Evolutionary conservation across 371 early-diverging fungal genomes (phyloP), one percentile per base, ranked within the genome.

Genomic region (Circinella minor): DNA sequence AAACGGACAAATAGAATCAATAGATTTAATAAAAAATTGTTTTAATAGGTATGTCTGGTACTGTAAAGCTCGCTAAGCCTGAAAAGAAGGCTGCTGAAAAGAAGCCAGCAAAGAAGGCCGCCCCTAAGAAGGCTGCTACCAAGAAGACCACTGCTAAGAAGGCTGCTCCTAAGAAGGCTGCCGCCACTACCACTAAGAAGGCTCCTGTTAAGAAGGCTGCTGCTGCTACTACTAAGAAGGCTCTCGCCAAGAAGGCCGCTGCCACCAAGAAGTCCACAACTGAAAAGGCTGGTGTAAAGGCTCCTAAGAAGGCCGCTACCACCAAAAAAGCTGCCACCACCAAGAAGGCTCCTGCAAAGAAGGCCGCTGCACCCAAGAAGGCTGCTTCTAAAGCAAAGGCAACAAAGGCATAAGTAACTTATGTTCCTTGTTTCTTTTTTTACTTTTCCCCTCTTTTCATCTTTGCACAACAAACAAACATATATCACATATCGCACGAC

Each of bases 51-150:
- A 81, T 85, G 71, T 86, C 86, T 69, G 91, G 92, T 60, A 86
- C 90, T 55, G 83, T 92, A 70, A 93, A 92, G 82, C 79, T 94
- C 64, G 87, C 81, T 71, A 91, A 90, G 83, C 75, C 84, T 71
- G 85, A 85, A 54, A 80, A 82, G 80, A 74, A 78, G 73, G 75
- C 81, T 64, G 77, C 72, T 69, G 74, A 80, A 4, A 54, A 54
- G 48, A 49, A 49, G 55, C 15, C 48, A 51, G 69, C 75, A 36
- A 79, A 81, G 76, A 79, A 77, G 68, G 73, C 78, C 67, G 79
- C 78, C 63, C 47, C 75, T 36, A 77, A 76, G 67, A 72, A 68
- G 69, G 70, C 70, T 66, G 79, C 83, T 76, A 76, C 77, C 65
- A 66, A 73, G 18, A 65, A 65, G 65, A n/a, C 65, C 51, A 49